Conservation (phyloP, 306 rosid genomes). For the Trifolium subterraneum region DNA sequence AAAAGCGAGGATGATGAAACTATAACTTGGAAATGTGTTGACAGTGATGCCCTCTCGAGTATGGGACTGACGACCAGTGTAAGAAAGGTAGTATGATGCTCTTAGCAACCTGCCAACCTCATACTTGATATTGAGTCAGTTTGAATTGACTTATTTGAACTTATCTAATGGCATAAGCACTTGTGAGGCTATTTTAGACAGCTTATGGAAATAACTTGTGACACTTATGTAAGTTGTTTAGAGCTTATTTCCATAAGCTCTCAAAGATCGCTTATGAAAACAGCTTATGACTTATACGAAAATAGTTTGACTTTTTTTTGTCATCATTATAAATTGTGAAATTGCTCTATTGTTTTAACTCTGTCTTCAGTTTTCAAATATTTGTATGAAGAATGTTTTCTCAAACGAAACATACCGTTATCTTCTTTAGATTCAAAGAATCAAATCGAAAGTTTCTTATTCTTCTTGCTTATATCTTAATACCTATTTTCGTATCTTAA, state of each 20-base stretch:
- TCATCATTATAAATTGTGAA: neutral
- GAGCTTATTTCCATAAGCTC: neutral
- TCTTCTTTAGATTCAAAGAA: conserved; percentile 9
- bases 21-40: conserved; percentile 71
- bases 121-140: no score
- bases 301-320: neutral
- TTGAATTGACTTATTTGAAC: neutral
- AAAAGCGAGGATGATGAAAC: conserved; percentile 55
- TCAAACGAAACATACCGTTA: neutral
- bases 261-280: neutral
- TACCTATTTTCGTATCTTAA: neutral
- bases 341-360: neutral
- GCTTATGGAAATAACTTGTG: neutral
- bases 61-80: conserved; percentile 91
- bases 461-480: conserved; percentile 24
- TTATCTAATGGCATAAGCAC: neutral
- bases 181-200: neutral
- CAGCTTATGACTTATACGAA: neutral
- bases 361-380: neutral
- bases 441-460: conserved; percentile 19
- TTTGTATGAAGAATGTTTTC: neutral
- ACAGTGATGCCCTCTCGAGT: conserved; percentile 58
- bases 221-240: neutral
- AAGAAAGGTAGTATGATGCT: conserved; percentile 63
- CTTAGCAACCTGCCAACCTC: neutral